Evolutionary conservation across 768 basidiomycete genomes (phyloP), one percentile per base, ranked within the genome.

Genomic region (Russula compacta): DNA sequence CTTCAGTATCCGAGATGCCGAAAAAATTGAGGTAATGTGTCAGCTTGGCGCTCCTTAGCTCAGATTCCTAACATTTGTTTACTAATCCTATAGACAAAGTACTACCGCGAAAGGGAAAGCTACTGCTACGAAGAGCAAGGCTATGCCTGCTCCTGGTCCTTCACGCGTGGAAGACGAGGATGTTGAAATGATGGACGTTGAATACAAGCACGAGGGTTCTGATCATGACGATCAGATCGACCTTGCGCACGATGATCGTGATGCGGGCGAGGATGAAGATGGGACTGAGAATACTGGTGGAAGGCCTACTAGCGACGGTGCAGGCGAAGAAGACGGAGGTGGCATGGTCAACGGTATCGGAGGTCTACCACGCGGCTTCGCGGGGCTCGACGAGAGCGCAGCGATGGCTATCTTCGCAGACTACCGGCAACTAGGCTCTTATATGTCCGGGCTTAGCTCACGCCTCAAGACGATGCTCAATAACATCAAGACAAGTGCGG

Each of bases 401-500:
- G 86, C 88, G 36, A 78, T 91, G 78, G 85, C 87, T 61, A 87
- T 92, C 67, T 89, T 88, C 67, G 88, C 89, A 67, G 89, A 91
- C 73, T 94, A 89, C 75, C 85, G 91, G 53, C 85, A 89, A 65
- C 81, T 92, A 69, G 91, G 91, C 53, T 89, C 89, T n/a, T 92
- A 92, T 75, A 92, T 98, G 89, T 81, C 90, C 67, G 89, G 89
- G 33, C 82, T 95, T 51, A 87, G 87, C 24, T 83, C 83, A 33
- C 87, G 95, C 51, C 83, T 98, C 72, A 95, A 94, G 80, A 85
- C 83, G 6, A 88, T 95, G 82, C 78, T 97, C 62, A 87, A 81
- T 73, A 91, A 91, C 72, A 91, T 95, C 83, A 89, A 89, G 73
- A 70, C 82, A 24, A 84, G 86, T 33, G 88, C 91, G 36, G 90